Conservation (phyloP, 176 grass and related monocot genomes). For the Cocos nucifera region DNA sequence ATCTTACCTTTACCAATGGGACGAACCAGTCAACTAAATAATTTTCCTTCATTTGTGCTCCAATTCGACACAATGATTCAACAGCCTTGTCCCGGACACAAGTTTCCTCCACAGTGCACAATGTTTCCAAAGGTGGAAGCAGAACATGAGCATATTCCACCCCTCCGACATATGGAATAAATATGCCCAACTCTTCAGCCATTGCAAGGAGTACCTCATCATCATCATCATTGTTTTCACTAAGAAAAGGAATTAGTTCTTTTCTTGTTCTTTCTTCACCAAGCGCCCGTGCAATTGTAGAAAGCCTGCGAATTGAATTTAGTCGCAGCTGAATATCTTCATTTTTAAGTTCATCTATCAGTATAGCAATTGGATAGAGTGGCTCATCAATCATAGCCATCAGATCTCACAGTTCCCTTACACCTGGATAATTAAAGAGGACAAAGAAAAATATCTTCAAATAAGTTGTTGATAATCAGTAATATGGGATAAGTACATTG, state of each 20-base stretch:
- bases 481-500: too few species aligned
- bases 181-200: conserved; percentile 91
- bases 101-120: conserved; percentile 88
- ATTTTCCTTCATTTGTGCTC: conserved; percentile 87
- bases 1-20: conserved; percentile 56
- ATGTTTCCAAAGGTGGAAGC: conserved; percentile 74
- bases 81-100: conserved; percentile 95
- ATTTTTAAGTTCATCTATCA: conserved; percentile 95
- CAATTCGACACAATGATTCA: conserved; percentile 83
- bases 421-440: conserved; percentile 8
- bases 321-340: conserved; percentile 91
- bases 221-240: conserved; percentile 96
- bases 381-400: conserved; percentile 89
- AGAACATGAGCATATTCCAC: conserved; percentile 79
- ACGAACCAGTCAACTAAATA: conserved; percentile 73
- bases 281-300: conserved; percentile 83
- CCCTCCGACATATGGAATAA: conserved; percentile 91
- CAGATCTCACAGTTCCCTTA: conserved; percentile 13
- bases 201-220: conserved; percentile 97
- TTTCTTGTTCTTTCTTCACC: conserved; percentile 92
- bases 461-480: too few species aligned
- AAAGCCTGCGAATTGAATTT: conserved; percentile 80
- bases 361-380: conserved; percentile 78
- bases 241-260: conserved; percentile 89
- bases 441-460: too few species aligned